Conservation (phyloP, 108 stramenopile genomes). For the Nannochloropsis salina region DNA sequence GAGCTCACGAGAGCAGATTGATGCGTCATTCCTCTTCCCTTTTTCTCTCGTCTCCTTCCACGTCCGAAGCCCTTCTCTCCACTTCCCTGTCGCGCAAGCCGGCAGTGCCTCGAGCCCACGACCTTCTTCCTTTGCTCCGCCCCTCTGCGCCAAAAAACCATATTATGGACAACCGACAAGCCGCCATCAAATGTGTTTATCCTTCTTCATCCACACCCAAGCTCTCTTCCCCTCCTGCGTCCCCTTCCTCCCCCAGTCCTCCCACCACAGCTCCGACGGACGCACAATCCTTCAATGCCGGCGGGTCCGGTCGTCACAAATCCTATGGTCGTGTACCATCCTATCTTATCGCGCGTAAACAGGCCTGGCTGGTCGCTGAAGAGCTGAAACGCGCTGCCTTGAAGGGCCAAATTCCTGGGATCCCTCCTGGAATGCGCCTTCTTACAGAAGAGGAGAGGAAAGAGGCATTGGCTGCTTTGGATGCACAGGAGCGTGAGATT, state of each 20-base stretch:
- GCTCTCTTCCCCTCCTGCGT: neutral
- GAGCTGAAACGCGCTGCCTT: neutral
- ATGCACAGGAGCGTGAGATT: neutral
- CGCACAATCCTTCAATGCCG: neutral
- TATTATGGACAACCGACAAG: neutral
- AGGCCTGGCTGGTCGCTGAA: neutral
- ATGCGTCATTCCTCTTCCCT: neutral
- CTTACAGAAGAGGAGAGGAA: neutral
- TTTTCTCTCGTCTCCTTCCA: neutral
- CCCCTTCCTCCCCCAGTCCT: neutral
- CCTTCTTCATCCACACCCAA: neutral
- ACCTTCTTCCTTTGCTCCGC: neutral
- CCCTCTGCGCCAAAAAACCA: neutral
- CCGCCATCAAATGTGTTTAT: neutral
- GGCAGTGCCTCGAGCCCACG: neutral
- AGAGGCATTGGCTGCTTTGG: slow-evolving; percentile 1
- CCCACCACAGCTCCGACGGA: neutral
- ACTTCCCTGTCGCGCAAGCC: neutral
- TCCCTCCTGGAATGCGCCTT: neutral
- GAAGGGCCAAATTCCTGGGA: slow-evolving; percentile 7
- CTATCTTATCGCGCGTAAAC: neutral
- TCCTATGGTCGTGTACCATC: neutral
- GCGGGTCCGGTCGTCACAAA: neutral
- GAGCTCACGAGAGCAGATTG: neutral
- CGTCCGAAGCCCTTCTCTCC: neutral